phyloP scores from a whole-genome alignment of 2,329 filamentous ascomycete species.

The Dissoconium aciculare region DNA sequence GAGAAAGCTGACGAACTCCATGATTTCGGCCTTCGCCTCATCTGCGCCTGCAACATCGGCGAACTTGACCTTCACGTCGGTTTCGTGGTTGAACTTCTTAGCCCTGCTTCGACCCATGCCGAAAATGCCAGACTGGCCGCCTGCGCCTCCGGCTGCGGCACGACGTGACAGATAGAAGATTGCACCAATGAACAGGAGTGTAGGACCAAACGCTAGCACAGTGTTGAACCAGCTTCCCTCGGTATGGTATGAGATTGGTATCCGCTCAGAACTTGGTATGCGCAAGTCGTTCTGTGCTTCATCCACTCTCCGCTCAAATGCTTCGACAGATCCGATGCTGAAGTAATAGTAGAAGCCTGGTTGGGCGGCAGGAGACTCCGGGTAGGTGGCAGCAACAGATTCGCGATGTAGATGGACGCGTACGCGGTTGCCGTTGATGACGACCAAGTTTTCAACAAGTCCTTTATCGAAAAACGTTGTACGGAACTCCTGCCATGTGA shows the following conservation, averaged over 20 bases:
- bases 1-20: slow-evolving; percentile 97
- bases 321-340: slow-evolving; percentile 85
- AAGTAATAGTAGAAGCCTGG: slow-evolving; percentile 77
- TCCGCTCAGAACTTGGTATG: slow-evolving; percentile 75
- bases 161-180: slow-evolving; percentile 67
- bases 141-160: slow-evolving; percentile 51
- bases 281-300: slow-evolving; percentile 74
- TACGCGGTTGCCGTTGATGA: slow-evolving; percentile 64
- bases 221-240: slow-evolving; percentile 60
- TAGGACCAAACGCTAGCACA: slow-evolving; percentile 71
- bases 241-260: slow-evolving; percentile 75
- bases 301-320: slow-evolving; percentile 79
- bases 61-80: slow-evolving; percentile 92
- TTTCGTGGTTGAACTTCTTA: slow-evolving; percentile 95
- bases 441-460: slow-evolving; percentile 77
- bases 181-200: slow-evolving; percentile 68
- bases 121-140: slow-evolving; percentile 64
- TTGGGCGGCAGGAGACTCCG: slow-evolving; percentile 55
- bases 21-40: slow-evolving; percentile 94
- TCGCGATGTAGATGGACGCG: slow-evolving; percentile 68
- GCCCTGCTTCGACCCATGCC: slow-evolving; percentile 91
- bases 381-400: slow-evolving; percentile 55
- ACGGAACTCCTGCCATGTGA: slow-evolving; percentile 94
- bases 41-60: slow-evolving; percentile 94
- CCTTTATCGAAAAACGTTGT: slow-evolving; percentile 92